Percentiles rank a stretch among this genome's conserved stretches.
Conservation (phyloP, 169 alveolate species). For the Plasmodium chabaudi region DNA sequence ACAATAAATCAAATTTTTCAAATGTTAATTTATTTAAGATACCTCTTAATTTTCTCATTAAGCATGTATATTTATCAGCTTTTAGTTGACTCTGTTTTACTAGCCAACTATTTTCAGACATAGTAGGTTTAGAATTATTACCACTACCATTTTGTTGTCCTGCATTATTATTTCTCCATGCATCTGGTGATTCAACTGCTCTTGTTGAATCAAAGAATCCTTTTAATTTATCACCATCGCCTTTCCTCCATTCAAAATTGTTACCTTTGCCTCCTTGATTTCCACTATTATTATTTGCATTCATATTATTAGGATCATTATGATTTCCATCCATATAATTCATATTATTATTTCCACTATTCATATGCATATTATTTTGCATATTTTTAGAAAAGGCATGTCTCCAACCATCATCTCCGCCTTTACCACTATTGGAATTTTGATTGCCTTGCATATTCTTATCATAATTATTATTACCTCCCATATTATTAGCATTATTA, state of each 20-base stretch:
- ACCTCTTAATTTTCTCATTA: conserved; percentile 85
- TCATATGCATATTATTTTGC: conserved; percentile 6
- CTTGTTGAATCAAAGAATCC: conserved; percentile 74
- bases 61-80: conserved; percentile 78
- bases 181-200: conserved; percentile 54
- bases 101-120: conserved; percentile 84
- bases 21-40: conserved; percentile 82
- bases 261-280: conserved; percentile 8
- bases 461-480: conserved; percentile 6
- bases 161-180: conserved; percentile 76
- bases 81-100: conserved; percentile 81
- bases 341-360: conserved; percentile 10
- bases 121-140: background rate
- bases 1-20: conserved; percentile 85
- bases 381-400: background rate
- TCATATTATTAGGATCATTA: background rate
- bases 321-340: conserved; percentile 14
- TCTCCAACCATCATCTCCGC: conserved; percentile 38
- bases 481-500: background rate
- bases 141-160: conserved; percentile 66
- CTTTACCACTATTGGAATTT: background rate
- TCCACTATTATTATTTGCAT: background rate
- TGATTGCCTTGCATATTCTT: background rate
- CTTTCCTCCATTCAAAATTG: conserved; percentile 51
- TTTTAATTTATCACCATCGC: conserved; percentile 63